phyloP scores from a whole-genome alignment of 2,329 filamentous ascomycete genomes.

The Fusarium nanum region DNA sequence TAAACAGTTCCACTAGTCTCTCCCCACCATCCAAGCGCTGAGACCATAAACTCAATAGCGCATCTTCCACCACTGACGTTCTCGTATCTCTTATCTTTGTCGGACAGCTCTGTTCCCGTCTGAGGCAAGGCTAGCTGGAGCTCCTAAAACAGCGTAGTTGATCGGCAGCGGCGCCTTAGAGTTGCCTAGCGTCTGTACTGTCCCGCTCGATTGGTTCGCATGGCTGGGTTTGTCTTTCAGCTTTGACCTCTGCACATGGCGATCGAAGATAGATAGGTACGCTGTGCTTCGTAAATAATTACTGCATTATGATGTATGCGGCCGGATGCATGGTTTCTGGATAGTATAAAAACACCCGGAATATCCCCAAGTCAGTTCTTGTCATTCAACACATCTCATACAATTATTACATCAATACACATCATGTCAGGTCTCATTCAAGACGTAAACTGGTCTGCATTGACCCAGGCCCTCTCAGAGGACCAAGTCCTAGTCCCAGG shows the following conservation, averaged over 20 bases:
- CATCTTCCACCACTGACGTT: too few relatives aligned
- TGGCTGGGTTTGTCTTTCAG: background rate
- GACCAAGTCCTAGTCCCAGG: background rate
- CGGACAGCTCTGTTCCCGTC: background rate
- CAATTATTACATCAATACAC: too few relatives aligned
- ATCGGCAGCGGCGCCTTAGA: background rate
- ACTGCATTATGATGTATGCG: background rate
- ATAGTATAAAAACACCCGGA: background rate
- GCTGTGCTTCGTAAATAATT: too few relatives aligned
- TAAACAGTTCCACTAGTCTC: background rate
- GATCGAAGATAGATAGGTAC: background rate
- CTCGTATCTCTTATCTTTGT: background rate
- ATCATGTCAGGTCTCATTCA: background rate
- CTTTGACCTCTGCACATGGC: background rate
- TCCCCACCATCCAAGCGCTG: too few relatives aligned
- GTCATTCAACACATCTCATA: background rate
- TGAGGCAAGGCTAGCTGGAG: background rate
- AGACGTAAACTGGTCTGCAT: background rate
- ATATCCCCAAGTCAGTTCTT: fast-evolving
- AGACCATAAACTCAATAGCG: too few relatives aligned
- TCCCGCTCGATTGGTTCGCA: background rate
- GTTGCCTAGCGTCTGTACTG: background rate
- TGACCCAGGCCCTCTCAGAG: background rate
- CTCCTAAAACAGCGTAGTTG: background rate
- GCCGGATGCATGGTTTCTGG: too few relatives aligned